Evolutionary conservation across 331 rosid species (phyloP).

Genomic region (Rhamnella rubrinervis): DNA sequence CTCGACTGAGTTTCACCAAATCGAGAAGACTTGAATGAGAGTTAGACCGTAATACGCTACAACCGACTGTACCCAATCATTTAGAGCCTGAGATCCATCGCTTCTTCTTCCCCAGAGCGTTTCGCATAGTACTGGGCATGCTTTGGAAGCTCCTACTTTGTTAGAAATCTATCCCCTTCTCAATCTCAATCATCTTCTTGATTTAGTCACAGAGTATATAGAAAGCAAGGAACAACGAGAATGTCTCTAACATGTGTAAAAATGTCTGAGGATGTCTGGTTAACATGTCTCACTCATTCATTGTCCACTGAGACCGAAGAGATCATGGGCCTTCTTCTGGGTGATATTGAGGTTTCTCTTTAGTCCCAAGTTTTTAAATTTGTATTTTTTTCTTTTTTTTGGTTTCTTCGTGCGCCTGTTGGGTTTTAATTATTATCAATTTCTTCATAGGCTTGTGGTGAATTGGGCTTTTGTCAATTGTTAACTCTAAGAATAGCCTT

Average conservation of each 20-base stretch:
- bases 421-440: conserved; percentile 4
- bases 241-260: conserved; percentile 86
- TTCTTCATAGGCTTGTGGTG: background rate
- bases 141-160: background rate
- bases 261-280: conserved; percentile 94
- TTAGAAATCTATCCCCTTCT: background rate
- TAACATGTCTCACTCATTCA: conserved; percentile 91
- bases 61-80: conserved; percentile 3
- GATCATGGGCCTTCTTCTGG: conserved; percentile 98
- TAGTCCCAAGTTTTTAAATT: background rate
- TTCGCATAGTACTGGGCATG: background rate
- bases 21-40: background rate
- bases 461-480: conserved; percentile 16
- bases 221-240: background rate
- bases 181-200: background rate
- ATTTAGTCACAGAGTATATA: background rate
- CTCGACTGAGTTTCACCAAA: too few species aligned
- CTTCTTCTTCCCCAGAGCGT: background rate
- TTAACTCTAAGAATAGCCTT: background rate
- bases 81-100: background rate
- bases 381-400: too few species aligned
- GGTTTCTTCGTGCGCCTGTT: background rate
- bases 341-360: conserved; percentile 75
- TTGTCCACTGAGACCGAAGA: conserved; percentile 98
- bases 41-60: background rate